phyloP scores from a whole-genome alignment of 768 basidiomycete species.

The Collybia sordida region DNA sequence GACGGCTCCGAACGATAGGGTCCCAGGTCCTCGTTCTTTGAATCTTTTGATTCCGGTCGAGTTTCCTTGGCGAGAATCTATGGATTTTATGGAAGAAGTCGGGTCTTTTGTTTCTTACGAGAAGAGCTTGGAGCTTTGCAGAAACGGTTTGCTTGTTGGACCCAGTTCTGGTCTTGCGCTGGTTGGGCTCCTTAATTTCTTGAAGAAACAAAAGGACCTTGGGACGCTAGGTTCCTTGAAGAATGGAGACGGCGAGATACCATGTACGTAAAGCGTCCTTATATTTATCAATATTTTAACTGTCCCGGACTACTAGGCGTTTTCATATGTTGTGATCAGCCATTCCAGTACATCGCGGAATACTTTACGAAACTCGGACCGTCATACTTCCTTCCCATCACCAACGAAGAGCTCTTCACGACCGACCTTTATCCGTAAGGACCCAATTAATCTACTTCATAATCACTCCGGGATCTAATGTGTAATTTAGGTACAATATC shows the following conservation, averaged over 20 bases:
- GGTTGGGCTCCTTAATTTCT: slow-evolving; percentile 20
- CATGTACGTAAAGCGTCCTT: slow-evolving; percentile 8
- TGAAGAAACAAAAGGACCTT: slow-evolving; percentile 15
- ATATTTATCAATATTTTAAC: neutral
- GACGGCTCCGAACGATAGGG: slow-evolving; percentile 19
- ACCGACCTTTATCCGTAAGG: slow-evolving; percentile 20
- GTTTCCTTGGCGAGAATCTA: slow-evolving; percentile 22
- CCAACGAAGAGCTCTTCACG: slow-evolving; percentile 17
- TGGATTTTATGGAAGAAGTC: slow-evolving; percentile 21
- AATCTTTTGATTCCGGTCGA: slow-evolving; percentile 17
- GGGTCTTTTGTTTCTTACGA: slow-evolving; percentile 18
- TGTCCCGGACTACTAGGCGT: slow-evolving; percentile 9
- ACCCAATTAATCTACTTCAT: neutral
- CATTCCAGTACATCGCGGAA: slow-evolving; percentile 23
- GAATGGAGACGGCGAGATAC: slow-evolving; percentile 16
- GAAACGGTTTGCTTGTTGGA: slow-evolving; percentile 22
- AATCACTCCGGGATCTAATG: neutral
- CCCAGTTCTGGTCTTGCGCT: slow-evolving; percentile 21
- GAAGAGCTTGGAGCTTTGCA: slow-evolving; percentile 19
- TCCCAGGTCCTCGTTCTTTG: slow-evolving; percentile 20
- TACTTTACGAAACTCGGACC: slow-evolving; percentile 20
- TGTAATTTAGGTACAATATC: slow-evolving; percentile 13
- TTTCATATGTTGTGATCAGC: slow-evolving; percentile 23
- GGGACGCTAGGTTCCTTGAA: slow-evolving; percentile 14
- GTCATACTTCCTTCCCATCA: slow-evolving; percentile 17